A percentile compares a stretch with the other conserved stretches of the same genome.
Evolutionary conservation across 805 yeast species (phyloP).

Genomic region (Yamadazyma tumulicola): DNA sequence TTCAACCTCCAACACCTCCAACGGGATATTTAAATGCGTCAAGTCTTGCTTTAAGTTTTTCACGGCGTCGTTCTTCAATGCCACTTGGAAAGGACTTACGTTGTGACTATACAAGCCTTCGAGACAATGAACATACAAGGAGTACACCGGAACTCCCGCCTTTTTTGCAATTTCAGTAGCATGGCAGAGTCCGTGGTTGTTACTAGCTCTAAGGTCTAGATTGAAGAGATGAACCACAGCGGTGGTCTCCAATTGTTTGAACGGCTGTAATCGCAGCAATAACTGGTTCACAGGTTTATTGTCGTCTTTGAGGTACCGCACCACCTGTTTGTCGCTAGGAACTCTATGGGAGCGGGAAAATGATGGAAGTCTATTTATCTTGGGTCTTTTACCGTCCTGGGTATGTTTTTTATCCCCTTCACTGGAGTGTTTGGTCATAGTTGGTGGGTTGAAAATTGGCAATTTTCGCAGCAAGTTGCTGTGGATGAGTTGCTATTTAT

Average conservation of each 20-base stretch:
- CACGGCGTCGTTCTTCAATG: constrained; percentile 35
- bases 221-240: constrained; percentile 45
- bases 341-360: constrained; percentile 8
- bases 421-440: no score
- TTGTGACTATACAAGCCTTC: constrained; percentile 41
- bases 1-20: constrained; percentile 36
- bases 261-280: neutral
- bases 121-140: constrained; percentile 40
- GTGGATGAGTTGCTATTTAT: no score
- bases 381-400: constrained; percentile 10
- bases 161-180: constrained; percentile 31
- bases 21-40: constrained; percentile 32
- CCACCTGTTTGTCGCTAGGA: constrained; percentile 6
- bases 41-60: constrained; percentile 26
- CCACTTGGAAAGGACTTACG: constrained; percentile 41
- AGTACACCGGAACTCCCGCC: constrained; percentile 31
- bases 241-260: constrained; percentile 11
- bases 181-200: constrained; percentile 39
- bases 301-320: constrained; percentile 25
- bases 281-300: constrained; percentile 27
- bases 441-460: no score
- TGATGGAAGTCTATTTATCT: constrained; percentile 4
- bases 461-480: no score
- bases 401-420: no score
- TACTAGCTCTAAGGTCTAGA: constrained; percentile 43